Evolutionary conservation across 768 basidiomycete genomes (phyloP), one percentile per base, ranked within the genome.

Genomic region (Rhizopogon vinicolor): DNA sequence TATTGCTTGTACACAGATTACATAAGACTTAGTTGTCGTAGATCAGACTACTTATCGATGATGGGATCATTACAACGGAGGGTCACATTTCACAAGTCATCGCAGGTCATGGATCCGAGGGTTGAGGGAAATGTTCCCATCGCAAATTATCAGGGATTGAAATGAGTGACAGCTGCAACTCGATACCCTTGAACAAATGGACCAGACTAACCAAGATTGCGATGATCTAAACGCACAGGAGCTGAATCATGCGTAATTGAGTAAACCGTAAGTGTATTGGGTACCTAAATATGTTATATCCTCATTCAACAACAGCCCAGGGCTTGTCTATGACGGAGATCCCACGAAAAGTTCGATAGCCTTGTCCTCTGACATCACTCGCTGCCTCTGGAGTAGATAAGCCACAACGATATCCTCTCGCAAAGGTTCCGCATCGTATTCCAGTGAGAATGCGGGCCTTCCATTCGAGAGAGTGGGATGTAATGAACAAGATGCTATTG

Each of bases 381-480:
- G 63, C 31, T 67, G 58, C 52, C 59, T 63, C 25, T 69, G 69
- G 12, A 69, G 35, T 25, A 67, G 43, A 52, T 71, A 69, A 8
- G 60, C 62, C 14, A 71, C 55, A 12, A 66, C 53, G 39, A 71
- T 58, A 7, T 67, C 69, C n/a, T 69, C 69, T 25, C 68, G 56
- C 12, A 69, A 53, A 4, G 64, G 64, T 51, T 69, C 68, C 3
- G 62, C 64, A 14, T 41, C 28, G 7, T 57, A 55, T 33, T 67
- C 60, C 14, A 71, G 44, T 28, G 64, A 12, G 29, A 69, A 54
- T 1, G 63, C 65, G 0, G 65, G 69, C 22, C 57, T 53, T 16
- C n/a, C 28, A 1, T 12, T 16, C 3, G 57, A 41, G 29, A 51
- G 46, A 1, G 56, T 45, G 7, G 25, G 45, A 9, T 64, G 48